These are phyloP conservation scores for Madurella fahalii DNA, from an alignment of 2,329 filamentous ascomycete species.

Conservation along the genomic window DNA sequence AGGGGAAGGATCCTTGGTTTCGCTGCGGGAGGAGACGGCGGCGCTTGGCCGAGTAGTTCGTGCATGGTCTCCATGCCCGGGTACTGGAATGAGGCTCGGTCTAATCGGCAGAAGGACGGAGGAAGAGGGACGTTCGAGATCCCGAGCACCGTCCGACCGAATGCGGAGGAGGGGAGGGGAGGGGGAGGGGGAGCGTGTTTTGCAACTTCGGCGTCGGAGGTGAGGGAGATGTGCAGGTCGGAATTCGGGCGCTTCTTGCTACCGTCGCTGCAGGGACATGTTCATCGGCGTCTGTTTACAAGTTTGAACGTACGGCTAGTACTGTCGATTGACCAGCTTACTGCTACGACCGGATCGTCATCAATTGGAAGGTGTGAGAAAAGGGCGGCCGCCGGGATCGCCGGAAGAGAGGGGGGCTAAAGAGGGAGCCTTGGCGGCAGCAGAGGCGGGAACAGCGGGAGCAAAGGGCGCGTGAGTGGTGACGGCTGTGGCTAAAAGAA, in stretches of 20 bases:
- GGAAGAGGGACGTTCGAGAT: neutral
- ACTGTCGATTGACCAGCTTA: neutral
- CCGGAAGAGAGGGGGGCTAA: neutral
- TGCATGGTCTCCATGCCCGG: neutral
- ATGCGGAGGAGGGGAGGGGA: neutral
- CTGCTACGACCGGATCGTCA: neutral
- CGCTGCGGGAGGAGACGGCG: conserved; percentile 14
- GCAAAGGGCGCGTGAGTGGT: neutral
- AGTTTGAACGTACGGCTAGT: neutral
- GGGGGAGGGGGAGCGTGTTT: too few relatives aligned
- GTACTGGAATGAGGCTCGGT: neutral
- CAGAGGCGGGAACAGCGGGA: neutral
- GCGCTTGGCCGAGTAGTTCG: conserved; percentile 22
- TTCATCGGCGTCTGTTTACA: neutral
- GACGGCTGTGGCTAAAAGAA: neutral
- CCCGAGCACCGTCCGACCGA: neutral
- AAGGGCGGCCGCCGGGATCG: too few relatives aligned
- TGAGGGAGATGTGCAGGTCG: neutral
- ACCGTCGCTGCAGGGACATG: conserved; percentile 23
- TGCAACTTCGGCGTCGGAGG: too few relatives aligned
- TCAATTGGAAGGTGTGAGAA: neutral
- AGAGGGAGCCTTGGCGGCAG: neutral
- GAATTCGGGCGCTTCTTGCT: conserved; percentile 9
- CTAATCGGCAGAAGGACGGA: neutral
- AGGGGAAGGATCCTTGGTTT: conserved; percentile 29